These are phyloP conservation scores for Xylariales sp. DNA, from an alignment of 2,329 filamentous ascomycete species.

Conservation along the genomic window DNA sequence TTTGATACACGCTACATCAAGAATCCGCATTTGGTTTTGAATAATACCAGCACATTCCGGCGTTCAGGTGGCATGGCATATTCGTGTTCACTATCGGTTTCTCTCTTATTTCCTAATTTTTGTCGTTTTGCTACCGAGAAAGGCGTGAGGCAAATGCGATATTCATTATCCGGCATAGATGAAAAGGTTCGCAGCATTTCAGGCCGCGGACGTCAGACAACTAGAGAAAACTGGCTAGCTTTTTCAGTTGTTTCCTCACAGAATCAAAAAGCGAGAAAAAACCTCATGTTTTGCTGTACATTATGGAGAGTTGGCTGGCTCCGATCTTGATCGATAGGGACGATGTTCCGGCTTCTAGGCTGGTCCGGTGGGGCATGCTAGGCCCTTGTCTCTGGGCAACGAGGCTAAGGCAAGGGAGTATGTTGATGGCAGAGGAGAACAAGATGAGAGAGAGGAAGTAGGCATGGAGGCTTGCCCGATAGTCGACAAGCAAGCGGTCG, in stretches of 20 bases:
- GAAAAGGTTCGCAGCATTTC: neutral
- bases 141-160: neutral
- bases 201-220: neutral
- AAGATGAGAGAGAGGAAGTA: too few relatives aligned
- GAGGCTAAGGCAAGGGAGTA: too few relatives aligned
- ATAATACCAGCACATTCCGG: slow-evolving; percentile 12
- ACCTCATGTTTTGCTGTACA: slow-evolving; percentile 4
- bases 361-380: too few relatives aligned
- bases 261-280: slow-evolving; percentile 1
- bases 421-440: too few relatives aligned
- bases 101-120: neutral
- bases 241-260: neutral
- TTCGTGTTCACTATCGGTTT: neutral
- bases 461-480: too few relatives aligned
- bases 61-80: slow-evolving; percentile 5
- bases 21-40: slow-evolving; percentile 2
- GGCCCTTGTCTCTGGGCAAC: too few relatives aligned
- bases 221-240: neutral
- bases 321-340: too few relatives aligned
- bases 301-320: too few relatives aligned
- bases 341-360: too few relatives aligned
- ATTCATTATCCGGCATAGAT: slow-evolving; percentile 3
- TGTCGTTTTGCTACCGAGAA: neutral
- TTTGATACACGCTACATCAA: neutral
- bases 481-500: too few relatives aligned